phyloP scores from a whole-genome alignment of 331 rosid species.

The Acacia pycnantha region DNA sequence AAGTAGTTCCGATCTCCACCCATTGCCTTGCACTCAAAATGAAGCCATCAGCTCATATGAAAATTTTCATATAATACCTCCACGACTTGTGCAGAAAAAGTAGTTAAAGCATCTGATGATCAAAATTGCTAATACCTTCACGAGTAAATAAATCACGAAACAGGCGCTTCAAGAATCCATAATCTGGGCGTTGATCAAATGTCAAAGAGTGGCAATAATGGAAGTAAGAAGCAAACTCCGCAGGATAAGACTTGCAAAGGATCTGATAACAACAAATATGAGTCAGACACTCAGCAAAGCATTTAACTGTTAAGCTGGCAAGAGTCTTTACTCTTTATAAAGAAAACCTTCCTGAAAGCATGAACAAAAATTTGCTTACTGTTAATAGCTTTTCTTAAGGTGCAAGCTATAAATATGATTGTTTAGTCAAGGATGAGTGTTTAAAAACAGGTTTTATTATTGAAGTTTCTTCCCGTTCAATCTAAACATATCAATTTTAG shows the following conservation, averaged over 20 bases:
- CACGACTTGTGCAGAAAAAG: background rate
- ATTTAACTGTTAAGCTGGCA: constrained; percentile 12
- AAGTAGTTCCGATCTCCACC: too few relatives aligned
- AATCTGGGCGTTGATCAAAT: constrained; percentile 78
- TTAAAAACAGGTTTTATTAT: constrained; percentile 6
- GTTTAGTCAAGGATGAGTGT: constrained; percentile 4
- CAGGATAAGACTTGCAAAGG: constrained; percentile 66
- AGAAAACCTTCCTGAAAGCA: constrained; percentile 9
- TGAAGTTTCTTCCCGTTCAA: constrained; percentile 10
- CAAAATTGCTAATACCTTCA: constrained; percentile 46
- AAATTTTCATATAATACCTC: background rate
- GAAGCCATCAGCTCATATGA: background rate
- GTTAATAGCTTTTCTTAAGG: constrained; percentile 11
- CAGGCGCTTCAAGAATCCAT: constrained; percentile 66
- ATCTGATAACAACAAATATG: constrained; percentile 40
- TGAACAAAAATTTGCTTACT: constrained; percentile 2
- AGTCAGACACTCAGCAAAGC: constrained; percentile 19
- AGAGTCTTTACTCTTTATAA: constrained; percentile 11
- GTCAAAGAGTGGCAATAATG: constrained; percentile 68
- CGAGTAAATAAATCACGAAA: constrained; percentile 57
- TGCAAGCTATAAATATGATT: constrained; percentile 9
- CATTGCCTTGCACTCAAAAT: too few relatives aligned
- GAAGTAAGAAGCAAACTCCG: constrained; percentile 70
- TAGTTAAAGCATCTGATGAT: constrained; percentile 16
- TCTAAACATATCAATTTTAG: constrained; percentile 13